phyloP scores from a whole-genome alignment of 1,284 basidiomycete genomes.

The Mrakiaceae sp. region DNA sequence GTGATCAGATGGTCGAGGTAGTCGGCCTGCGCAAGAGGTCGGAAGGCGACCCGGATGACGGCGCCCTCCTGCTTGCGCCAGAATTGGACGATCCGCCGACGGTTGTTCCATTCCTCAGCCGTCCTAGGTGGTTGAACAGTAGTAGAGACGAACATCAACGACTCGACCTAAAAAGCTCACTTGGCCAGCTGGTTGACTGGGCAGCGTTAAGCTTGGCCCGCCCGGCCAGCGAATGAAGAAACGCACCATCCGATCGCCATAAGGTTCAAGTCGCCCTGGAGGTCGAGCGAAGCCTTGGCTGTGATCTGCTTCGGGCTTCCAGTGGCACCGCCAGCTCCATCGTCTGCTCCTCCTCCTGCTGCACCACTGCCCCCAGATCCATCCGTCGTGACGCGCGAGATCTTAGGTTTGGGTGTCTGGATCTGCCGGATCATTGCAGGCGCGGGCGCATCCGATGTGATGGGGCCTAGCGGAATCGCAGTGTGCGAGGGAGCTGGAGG shows the following conservation, averaged over 20 bases:
- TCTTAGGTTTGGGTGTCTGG: background rate
- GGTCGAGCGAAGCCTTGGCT: conserved; percentile 22
- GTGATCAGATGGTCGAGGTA: conserved; percentile 40
- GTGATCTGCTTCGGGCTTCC: background rate
- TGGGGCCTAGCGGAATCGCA: background rate
- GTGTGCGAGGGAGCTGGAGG: no score
- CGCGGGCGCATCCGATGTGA: background rate
- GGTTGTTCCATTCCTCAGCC: conserved; percentile 40
- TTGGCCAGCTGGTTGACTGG: background rate
- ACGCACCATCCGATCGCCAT: conserved; percentile 44
- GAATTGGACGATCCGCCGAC: conserved; percentile 43
- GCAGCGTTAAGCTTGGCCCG: background rate
- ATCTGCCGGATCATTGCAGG: background rate
- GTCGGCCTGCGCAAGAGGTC: conserved; percentile 36
- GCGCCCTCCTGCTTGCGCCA: conserved; percentile 42
- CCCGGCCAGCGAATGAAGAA: background rate
- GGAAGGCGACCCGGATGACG: conserved; percentile 40
- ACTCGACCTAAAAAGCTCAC: background rate
- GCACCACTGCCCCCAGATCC: background rate
- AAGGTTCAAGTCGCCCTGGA: conserved; percentile 39
- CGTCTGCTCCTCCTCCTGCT: background rate
- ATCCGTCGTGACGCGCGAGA: background rate
- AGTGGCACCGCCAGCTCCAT: no score
- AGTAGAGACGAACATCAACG: background rate
- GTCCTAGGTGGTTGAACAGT: conserved; percentile 22